Evolutionary conservation across 179 eudicot species (phyloP), one percentile per base, ranked within the genome.

Genomic region (Camellia oleifera): DNA sequence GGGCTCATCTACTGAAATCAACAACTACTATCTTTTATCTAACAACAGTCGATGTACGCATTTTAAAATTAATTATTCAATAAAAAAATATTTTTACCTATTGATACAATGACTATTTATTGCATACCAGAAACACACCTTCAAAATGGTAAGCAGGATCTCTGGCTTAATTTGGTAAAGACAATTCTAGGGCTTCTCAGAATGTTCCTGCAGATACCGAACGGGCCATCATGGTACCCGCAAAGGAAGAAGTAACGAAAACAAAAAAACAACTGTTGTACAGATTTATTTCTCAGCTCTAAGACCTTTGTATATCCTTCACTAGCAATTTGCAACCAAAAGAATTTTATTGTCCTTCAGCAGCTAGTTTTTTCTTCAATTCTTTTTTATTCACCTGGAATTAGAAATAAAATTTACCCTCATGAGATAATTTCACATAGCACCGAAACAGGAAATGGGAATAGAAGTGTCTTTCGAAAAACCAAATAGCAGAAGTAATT

Each of bases 381-480:
- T 96, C 98, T 81, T 96, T 96, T 89, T 94, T 96, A 84, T 96
- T 96, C 85, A 96, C 98, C 99, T 96, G 91, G 70, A 81, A 69
- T 53, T 44, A 8, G 58, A 1, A 7, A 63, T 1, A 5, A 68
- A 65, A 52, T 54, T 32, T 32, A 20, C 6, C 48, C 2, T 32
- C 14, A 53, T 69, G 44, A 77, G 68, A 63, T 23, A 14, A 46
- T 42, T n/a, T 32, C 53, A 58, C 3, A n/a, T 5, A 10, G 61
- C 3, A 6, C 20, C 26, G 11, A 17, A 44, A 3, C 3, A 7
- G 12, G 11, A 45, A 32, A 32, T 32, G 54, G 42, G 3, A 68
- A 69, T 0, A 46, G 23, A 44, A 74, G 0, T 11, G 0, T 14
- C 71, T 48, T 0, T 7, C 0, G 20, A 64, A 77, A 15, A 66